Evolutionary conservation across 352 stramenopile genomes (phyloP), one percentile per base, ranked within the genome.

Genomic region (Phytophthora podocarpi): DNA sequence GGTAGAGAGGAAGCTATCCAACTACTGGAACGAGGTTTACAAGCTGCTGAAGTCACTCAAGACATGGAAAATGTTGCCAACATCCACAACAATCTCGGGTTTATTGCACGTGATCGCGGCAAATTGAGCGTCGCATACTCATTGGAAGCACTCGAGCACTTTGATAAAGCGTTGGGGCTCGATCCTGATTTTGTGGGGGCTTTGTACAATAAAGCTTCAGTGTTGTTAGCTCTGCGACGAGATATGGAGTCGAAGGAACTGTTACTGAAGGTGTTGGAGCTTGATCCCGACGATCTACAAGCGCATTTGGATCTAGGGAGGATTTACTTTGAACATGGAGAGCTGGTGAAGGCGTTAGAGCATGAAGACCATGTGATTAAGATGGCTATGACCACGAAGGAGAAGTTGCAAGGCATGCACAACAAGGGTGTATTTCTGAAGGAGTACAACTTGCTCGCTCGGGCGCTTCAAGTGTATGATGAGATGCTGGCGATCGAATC

Each of bases 361-460:
- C 74, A 89, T 41, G 64, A 88, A 24, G 71, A 92, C 34, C 21
- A 46, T 1, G 67, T 76, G 15, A 78, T 90, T 31, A 20, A 47
- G 7, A 40, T 41, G 9, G 32, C 70, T 0, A 47, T 51, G 15
- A 69, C 55, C 2, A 41, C 21, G 0, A 8, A 24, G 0, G 42
- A 61, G 11, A 61, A 71, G 13, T 20, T 80, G 10, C 54, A 62
- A 0, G 82, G 76, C 4, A 60, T 92, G 18, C 70, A 85, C 68
- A 96, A 96, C 67, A 94, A 91, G 55, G 87, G 73, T 0, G 57
- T 85, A 8, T 92, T 92, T 40, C 59, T 92, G 12, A 86, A 81
- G 16, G 77, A 88, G 30, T 58, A 52, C 2, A 76, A 76, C 1
- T 37, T 68, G 11, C 48, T 82, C 1, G 42, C 66, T 9, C 54